Conservation (phyloP, 371 early-diverging fungal genomes). For the Saksenaea oblongispora region DNA sequence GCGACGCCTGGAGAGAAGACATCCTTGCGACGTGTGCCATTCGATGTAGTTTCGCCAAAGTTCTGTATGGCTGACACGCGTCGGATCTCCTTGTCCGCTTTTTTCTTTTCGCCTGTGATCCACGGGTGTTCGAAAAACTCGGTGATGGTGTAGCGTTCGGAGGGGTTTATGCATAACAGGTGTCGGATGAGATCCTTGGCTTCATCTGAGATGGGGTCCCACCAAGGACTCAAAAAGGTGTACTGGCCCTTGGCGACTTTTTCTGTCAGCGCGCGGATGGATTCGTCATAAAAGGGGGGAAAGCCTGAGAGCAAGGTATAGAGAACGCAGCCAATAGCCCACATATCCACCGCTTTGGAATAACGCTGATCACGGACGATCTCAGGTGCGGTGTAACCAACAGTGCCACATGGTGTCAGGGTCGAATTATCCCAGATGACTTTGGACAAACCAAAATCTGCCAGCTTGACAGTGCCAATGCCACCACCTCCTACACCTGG, state of each 20-base stretch:
- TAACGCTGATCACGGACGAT: slow-evolving; percentile 69
- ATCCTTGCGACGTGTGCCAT: slow-evolving; percentile 14
- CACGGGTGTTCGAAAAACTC: slow-evolving; percentile 85
- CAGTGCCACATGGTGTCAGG: slow-evolving; percentile 78
- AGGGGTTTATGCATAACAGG: slow-evolving; percentile 58
- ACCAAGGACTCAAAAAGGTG: slow-evolving; percentile 72
- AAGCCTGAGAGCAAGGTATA: slow-evolving; percentile 78
- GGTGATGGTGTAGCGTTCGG: slow-evolving; percentile 59
- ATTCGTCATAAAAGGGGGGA: slow-evolving; percentile 78
- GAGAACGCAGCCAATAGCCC: slow-evolving; percentile 82
- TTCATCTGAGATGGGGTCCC: slow-evolving; percentile 66
- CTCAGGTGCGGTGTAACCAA: slow-evolving; percentile 82
- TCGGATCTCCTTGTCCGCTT: neutral
- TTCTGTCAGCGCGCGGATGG: slow-evolving; percentile 58
- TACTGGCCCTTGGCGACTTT: slow-evolving; percentile 67
- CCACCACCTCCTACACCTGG: slow-evolving; percentile 66
- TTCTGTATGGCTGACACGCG: neutral
- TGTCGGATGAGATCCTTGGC: slow-evolving; percentile 76
- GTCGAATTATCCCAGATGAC: slow-evolving; percentile 71
- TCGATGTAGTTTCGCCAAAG: neutral
- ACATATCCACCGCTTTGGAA: slow-evolving; percentile 78
- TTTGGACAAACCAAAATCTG: slow-evolving; percentile 74
- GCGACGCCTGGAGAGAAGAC: slow-evolving; percentile 46
- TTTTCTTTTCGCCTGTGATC: slow-evolving; percentile 36
- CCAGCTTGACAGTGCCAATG: slow-evolving; percentile 68